Conservation (phyloP, 2,329 filamentous ascomycete genomes). For the Dactylella cylindrospora region DNA sequence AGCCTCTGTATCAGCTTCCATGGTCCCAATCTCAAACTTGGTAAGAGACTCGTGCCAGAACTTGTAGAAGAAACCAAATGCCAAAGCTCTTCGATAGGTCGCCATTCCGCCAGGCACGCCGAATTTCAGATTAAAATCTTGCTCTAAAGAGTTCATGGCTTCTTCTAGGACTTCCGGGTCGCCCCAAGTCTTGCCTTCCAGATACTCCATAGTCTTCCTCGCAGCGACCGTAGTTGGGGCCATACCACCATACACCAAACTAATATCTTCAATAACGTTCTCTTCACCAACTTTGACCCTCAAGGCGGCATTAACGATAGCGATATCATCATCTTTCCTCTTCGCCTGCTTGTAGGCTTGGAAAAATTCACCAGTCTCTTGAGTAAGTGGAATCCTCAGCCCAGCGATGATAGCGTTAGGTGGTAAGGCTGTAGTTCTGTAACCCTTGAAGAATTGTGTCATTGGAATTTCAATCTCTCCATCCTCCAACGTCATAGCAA, state of each 20-base stretch:
- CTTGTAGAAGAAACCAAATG: conserved; percentile 91
- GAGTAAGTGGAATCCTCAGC: conserved; percentile 78
- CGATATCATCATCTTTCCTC: conserved; percentile 96
- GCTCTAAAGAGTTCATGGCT: conserved; percentile 82
- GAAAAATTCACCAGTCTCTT: conserved; percentile 76
- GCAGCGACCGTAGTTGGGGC: conserved; percentile 87
- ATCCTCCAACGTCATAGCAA: conserved; percentile 70
- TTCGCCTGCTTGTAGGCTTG: conserved; percentile 95
- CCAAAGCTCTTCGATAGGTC: conserved; percentile 86
- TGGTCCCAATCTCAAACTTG: conserved; percentile 57
- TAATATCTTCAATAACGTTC: conserved; percentile 71
- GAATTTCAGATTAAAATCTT: conserved; percentile 84
- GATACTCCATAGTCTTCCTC: conserved; percentile 71
- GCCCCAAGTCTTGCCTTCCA: conserved; percentile 76
- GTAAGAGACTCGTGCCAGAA: conserved; percentile 89
- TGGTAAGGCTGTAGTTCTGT: conserved; percentile 78
- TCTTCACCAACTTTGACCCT: conserved; percentile 70
- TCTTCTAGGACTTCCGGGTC: conserved; percentile 83
- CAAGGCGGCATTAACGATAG: conserved; percentile 88
- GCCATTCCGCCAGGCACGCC: conserved; percentile 97
- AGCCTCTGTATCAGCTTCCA: conserved; percentile 63
- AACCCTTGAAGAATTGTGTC: conserved; percentile 88
- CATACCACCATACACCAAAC: conserved; percentile 92
- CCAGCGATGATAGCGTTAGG: conserved; percentile 80
- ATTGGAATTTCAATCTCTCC: conserved; percentile 84